A percentile compares a stretch with the other conserved stretches of the same genome.
phyloP scores from a whole-genome alignment of 2,329 filamentous ascomycete species.

The Sordariomycetes sp. region DNA sequence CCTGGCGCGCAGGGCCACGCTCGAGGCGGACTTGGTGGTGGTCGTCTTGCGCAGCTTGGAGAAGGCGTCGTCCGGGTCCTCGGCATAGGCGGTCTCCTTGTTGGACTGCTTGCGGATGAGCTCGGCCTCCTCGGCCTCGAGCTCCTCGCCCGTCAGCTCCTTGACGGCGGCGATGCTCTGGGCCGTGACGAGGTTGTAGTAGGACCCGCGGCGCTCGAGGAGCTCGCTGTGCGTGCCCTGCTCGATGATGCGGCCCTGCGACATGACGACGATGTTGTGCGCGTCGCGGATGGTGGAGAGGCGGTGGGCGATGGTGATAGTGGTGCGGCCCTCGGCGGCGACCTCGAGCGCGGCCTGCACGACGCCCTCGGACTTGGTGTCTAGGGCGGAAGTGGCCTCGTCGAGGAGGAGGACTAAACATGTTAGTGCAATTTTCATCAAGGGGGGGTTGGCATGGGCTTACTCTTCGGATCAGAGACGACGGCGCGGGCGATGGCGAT shows the following conservation, averaged over 20 bases:
- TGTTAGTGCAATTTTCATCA: background rate
- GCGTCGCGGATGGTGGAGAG: slow-evolving; percentile 90
- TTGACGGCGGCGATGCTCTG: slow-evolving; percentile 66
- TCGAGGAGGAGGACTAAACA: slow-evolving; percentile 73
- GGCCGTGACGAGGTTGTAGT: slow-evolving; percentile 76
- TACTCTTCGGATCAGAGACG: slow-evolving; percentile 76
- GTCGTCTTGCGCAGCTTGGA: slow-evolving; percentile 44
- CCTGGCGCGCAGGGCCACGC: slow-evolving; percentile 52
- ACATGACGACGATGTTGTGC: slow-evolving; percentile 94
- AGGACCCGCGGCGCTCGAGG: slow-evolving; percentile 59
- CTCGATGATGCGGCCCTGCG: slow-evolving; percentile 74
- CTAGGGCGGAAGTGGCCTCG: slow-evolving; percentile 86
- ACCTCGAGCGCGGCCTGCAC: slow-evolving; percentile 88
- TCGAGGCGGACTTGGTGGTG: slow-evolving; percentile 55
- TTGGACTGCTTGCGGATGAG: slow-evolving; percentile 36
- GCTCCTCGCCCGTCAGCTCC: slow-evolving; percentile 38
- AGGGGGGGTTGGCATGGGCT: slow-evolving; percentile 12
- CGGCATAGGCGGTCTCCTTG: slow-evolving; percentile 31
- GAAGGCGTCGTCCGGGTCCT: slow-evolving; percentile 52
- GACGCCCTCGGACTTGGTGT: slow-evolving; percentile 89
- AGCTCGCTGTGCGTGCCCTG: slow-evolving; percentile 82
- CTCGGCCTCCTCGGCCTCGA: slow-evolving; percentile 36
- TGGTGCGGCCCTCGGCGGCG: slow-evolving; percentile 78
- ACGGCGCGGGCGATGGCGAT: slow-evolving; percentile 89
- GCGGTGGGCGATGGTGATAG: slow-evolving; percentile 91